Evolutionary conservation across 2,329 filamentous ascomycete genomes (phyloP).

Genomic region (Talaromyces pinophilus): DNA sequence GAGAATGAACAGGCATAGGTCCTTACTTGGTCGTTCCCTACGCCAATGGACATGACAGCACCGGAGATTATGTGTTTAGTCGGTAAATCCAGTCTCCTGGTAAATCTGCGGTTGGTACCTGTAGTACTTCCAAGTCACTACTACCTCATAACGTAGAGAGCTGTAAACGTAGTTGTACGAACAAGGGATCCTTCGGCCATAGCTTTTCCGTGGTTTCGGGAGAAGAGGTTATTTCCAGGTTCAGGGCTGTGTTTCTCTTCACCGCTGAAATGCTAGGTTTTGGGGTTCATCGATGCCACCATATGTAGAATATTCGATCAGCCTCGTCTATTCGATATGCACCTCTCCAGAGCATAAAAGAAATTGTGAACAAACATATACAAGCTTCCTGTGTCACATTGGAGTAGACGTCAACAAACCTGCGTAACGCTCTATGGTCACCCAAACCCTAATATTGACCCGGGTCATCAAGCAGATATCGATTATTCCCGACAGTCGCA

Average conservation of each 20-base stretch:
- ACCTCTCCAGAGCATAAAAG: background rate
- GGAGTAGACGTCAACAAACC: background rate
- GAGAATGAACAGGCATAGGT: background rate
- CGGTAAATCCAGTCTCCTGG: background rate
- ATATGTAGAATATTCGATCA: background rate
- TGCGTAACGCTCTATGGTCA: background rate
- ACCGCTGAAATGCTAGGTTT: background rate
- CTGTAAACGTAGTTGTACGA: background rate
- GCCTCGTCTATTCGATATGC: background rate
- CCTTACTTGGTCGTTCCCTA: background rate
- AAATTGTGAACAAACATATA: background rate
- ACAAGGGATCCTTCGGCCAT: background rate
- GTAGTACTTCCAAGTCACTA: background rate
- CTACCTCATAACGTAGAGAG: background rate
- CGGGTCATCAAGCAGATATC: background rate
- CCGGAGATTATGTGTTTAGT: background rate
- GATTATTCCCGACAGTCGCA: background rate
- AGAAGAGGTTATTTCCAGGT: background rate
- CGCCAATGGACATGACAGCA: background rate
- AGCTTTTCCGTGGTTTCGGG: background rate
- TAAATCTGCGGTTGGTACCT: background rate
- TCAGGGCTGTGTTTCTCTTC: background rate
- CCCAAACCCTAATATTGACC: background rate
- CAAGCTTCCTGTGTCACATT: conserved; percentile 2
- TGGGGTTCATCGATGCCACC: background rate